Conservation (phyloP, 768 basidiomycete species). For the Boletus subparvulus region DNA sequence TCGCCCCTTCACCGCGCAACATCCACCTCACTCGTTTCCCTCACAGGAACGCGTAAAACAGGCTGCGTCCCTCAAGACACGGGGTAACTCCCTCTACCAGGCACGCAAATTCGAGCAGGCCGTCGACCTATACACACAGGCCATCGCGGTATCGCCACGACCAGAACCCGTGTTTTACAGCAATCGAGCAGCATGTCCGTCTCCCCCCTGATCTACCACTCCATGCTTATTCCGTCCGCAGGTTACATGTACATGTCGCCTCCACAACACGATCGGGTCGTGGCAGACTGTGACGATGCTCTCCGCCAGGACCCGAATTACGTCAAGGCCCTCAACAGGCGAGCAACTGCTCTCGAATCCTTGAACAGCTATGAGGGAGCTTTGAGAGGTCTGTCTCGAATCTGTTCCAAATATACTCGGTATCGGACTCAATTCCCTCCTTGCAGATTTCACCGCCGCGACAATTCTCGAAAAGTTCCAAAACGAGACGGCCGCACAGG, state of each 20-base stretch:
- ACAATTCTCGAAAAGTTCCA: conserved; percentile 94
- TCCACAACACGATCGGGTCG: conserved; percentile 77
- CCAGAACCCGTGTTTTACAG: conserved; percentile 93
- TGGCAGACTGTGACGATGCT: conserved; percentile 87
- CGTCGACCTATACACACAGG: conserved; percentile 66
- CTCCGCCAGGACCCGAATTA: conserved; percentile 81
- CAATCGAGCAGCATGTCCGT: conserved; percentile 93
- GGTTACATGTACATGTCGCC: conserved; percentile 92
- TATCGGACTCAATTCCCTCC: neutral
- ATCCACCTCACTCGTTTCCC: conserved; percentile 11
- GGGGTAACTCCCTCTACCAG: conserved; percentile 72
- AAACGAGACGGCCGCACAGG: conserved; percentile 70
- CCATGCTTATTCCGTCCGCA: conserved; percentile 27
- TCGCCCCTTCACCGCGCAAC: neutral
- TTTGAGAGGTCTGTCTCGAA: conserved; percentile 59
- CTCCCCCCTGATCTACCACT: neutral
- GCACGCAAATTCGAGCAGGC: conserved; percentile 58
- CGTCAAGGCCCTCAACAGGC: conserved; percentile 87
- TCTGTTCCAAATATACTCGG: neutral
- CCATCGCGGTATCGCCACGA: conserved; percentile 71
- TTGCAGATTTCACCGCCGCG: conserved; percentile 88
- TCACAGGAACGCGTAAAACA: conserved; percentile 61
- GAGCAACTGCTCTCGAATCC: conserved; percentile 81
- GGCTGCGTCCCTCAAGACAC: conserved; percentile 65
- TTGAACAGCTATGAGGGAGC: conserved; percentile 74